phyloP scores from a whole-genome alignment of 768 basidiomycete species.

The Megacollybia marginata region DNA sequence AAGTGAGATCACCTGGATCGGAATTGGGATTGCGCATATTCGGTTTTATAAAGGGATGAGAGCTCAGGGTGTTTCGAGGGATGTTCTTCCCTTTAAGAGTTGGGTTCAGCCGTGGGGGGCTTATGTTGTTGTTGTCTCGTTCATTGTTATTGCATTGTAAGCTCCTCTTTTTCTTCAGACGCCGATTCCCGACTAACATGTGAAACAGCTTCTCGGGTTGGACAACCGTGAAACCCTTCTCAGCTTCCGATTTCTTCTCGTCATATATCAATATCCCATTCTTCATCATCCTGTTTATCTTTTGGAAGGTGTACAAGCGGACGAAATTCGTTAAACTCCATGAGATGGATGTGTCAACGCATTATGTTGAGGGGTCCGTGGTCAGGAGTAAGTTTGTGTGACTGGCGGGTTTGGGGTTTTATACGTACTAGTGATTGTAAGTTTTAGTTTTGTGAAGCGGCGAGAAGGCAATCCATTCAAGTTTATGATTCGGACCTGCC shows the following conservation, averaged over 20 bases:
- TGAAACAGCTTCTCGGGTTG: not conserved
- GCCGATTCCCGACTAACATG: no score
- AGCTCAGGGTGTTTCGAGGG: conserved; percentile 18
- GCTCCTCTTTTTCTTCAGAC: no score
- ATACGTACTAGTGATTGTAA: no score
- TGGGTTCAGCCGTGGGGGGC: conserved; percentile 14
- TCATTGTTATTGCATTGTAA: conserved; percentile 11
- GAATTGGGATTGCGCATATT: conserved; percentile 35
- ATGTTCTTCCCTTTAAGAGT: conserved; percentile 12
- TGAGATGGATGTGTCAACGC: conserved; percentile 14
- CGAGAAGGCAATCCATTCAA: no score
- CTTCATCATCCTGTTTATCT: conserved; percentile 1
- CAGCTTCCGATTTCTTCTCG: not conserved
- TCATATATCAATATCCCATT: not conserved
- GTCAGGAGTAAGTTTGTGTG: conserved; percentile 28
- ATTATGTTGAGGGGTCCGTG: conserved; percentile 13
- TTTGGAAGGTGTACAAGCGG: conserved; percentile 13
- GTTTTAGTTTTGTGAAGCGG: no score
- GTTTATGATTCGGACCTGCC: no score
- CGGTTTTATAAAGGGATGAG: conserved; percentile 33
- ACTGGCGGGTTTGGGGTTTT: no score
- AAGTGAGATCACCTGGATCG: conserved; percentile 32
- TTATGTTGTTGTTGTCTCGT: conserved; percentile 7
- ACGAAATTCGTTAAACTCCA: conserved; percentile 8
- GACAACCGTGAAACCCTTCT: not conserved